Conservation (phyloP, 441 rosid species). For the Euphorbia celastroides region DNA sequence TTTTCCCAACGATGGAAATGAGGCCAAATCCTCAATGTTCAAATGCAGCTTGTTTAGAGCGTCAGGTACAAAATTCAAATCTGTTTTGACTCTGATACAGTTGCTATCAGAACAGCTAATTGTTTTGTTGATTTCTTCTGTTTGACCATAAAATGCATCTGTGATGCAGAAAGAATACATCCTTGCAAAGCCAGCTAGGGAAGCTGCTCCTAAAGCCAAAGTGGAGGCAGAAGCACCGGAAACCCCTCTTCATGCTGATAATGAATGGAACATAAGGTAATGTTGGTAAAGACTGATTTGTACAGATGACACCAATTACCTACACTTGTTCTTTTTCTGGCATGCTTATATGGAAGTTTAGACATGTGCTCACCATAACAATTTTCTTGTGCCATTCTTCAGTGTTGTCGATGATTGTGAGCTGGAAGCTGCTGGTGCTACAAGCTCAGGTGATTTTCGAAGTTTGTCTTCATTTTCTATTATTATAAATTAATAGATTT, state of each 20-base stretch:
- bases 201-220: conserved; percentile 87
- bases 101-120: neutral
- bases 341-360: no score
- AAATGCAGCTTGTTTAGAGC: conserved; percentile 78
- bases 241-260: conserved; percentile 71
- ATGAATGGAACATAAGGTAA: conserved; percentile 96
- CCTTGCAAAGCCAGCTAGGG: conserved; percentile 75
- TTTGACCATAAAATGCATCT: conserved; percentile 5
- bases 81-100: conserved; percentile 7
- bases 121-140: neutral
- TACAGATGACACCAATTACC: neutral
- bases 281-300: neutral
- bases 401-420: conserved; percentile 72
- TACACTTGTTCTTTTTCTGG: neutral
- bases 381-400: conserved; percentile 16
- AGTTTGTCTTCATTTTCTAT: neutral
- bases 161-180: conserved; percentile 64
- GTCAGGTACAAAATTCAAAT: conserved; percentile 55
- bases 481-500: neutral
- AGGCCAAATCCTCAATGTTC: conserved; percentile 95
- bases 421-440: conserved; percentile 30
- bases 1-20: conserved; percentile 95
- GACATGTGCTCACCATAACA: conserved; percentile 7
- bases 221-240: conserved; percentile 69
- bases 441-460: conserved; percentile 53